These are phyloP conservation scores for Protoeuglena noctilucae DNA, from an alignment of 139 green algal species.

Conservation along the genomic window DNA sequence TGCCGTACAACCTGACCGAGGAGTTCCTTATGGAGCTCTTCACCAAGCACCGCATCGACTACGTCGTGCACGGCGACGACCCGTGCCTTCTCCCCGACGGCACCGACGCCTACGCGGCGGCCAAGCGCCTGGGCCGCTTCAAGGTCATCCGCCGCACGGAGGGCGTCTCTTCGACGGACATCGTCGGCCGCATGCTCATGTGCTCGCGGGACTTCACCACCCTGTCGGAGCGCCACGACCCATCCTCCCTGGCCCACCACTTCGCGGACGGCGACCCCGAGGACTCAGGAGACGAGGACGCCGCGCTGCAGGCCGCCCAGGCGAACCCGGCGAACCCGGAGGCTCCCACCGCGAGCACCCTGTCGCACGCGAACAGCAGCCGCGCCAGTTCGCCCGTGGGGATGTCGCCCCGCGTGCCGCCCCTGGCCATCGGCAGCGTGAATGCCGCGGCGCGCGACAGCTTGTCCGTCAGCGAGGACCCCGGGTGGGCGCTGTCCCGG, in stretches of 20 bases:
- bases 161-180: constrained; percentile 94
- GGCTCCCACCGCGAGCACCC: background rate
- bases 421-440: too few species aligned
- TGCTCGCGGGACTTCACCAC: constrained; percentile 48
- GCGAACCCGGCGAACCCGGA: too few species aligned
- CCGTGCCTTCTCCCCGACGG: constrained; percentile 94
- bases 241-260: constrained; percentile 14
- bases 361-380: background rate
- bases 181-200: constrained; percentile 93
- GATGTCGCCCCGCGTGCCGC: constrained; percentile 3
- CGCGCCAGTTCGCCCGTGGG: background rate
- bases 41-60: constrained; percentile 84
- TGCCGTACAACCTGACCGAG: constrained; percentile 85
- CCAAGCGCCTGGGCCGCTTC: constrained; percentile 80
- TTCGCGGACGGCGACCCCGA: constrained; percentile 13
- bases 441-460: too few species aligned
- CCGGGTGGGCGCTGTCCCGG: too few species aligned
- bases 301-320: background rate
- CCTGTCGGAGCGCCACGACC: constrained; percentile 2
- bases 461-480: too few species aligned
- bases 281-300: background rate
- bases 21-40: constrained; percentile 88
- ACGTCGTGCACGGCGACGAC: constrained; percentile 97
- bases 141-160: constrained; percentile 87
- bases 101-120: constrained; percentile 88